These are phyloP conservation scores for Kwoniella mangroviensis DNA, from an alignment of 768 basidiomycete species.

Conservation along the genomic window DNA sequence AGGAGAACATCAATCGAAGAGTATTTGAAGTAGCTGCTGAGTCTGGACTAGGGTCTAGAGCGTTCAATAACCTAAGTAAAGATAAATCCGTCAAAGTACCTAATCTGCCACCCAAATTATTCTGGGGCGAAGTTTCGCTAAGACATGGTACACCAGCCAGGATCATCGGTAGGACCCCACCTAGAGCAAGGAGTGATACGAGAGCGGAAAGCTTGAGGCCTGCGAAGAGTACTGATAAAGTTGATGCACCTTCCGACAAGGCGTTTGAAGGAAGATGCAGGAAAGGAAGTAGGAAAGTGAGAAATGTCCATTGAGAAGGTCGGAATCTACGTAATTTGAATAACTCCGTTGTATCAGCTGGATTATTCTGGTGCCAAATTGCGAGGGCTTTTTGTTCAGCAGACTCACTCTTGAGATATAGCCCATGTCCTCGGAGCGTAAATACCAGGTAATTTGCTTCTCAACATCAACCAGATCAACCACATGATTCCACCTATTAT, in stretches of 20 bases:
- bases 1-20: constrained; percentile 28
- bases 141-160: constrained; percentile 72
- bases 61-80: constrained; percentile 71
- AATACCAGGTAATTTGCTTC: constrained; percentile 26
- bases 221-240: constrained; percentile 72
- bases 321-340: constrained; percentile 60
- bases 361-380: too few species aligned
- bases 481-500: constrained; percentile 39
- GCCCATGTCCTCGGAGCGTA: constrained; percentile 41
- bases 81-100: constrained; percentile 76
- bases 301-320: constrained; percentile 60
- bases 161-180: constrained; percentile 74
- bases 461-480: constrained; percentile 37
- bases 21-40: constrained; percentile 54
- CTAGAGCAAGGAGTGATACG: constrained; percentile 72
- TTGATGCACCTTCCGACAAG: constrained; percentile 75
- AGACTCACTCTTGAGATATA: constrained; percentile 34
- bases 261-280: constrained; percentile 69
- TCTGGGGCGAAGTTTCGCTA: constrained; percentile 61
- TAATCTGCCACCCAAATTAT: constrained; percentile 66
- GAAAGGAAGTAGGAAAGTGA: constrained; percentile 73
- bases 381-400: background rate
- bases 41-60: constrained; percentile 59
- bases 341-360: constrained; percentile 65
- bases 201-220: constrained; percentile 68